These are phyloP conservation scores for Chaetoceros tenuissimus DNA, from an alignment of 108 stramenopile species.

Conservation along the genomic window DNA sequence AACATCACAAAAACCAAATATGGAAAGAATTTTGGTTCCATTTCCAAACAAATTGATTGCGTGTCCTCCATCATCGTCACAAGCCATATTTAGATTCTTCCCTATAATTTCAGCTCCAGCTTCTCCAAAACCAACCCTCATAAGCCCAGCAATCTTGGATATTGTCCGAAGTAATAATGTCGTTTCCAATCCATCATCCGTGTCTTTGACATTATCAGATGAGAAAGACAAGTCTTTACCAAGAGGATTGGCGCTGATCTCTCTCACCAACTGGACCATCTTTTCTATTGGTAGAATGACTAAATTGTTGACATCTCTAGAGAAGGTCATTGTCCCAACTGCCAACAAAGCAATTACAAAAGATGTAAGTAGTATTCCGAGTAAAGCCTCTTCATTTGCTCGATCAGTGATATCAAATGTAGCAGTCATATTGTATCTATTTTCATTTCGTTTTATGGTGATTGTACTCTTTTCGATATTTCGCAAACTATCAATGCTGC, in stretches of 20 bases:
- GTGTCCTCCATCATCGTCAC: conserved; percentile 17
- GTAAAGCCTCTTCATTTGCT: conserved; percentile 24
- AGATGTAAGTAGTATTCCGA: conserved; percentile 40
- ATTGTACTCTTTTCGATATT: conserved; percentile 14
- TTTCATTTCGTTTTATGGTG: conserved; percentile 9
- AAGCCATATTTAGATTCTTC: conserved; percentile 39
- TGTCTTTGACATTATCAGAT: conserved; percentile 14
- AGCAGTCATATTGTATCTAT: conserved; percentile 19
- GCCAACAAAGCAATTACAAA: conserved; percentile 56
- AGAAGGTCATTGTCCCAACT: conserved; percentile 41
- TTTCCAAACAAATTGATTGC: conserved; percentile 38
- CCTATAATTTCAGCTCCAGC: conserved; percentile 77
- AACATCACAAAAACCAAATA: conserved; percentile 77
- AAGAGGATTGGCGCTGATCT: conserved; percentile 51
- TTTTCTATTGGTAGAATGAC: conserved; percentile 73
- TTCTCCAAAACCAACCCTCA: conserved; percentile 80
- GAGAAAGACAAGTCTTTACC: conserved; percentile 18
- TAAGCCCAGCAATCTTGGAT: conserved; percentile 64
- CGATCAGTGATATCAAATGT: conserved; percentile 19
- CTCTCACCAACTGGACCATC: conserved; percentile 48
- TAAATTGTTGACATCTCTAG: conserved; percentile 49
- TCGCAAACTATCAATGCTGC: conserved; percentile 14
- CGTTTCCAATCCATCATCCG: conserved; percentile 62
- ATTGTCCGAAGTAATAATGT: conserved; percentile 60
- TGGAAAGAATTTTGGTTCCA: conserved; percentile 54